Percentiles rank a stretch among this genome's conserved stretches.
Evolutionary conservation across 2,329 filamentous ascomycete species (phyloP).

Genomic region (Fusarium sp.): DNA sequence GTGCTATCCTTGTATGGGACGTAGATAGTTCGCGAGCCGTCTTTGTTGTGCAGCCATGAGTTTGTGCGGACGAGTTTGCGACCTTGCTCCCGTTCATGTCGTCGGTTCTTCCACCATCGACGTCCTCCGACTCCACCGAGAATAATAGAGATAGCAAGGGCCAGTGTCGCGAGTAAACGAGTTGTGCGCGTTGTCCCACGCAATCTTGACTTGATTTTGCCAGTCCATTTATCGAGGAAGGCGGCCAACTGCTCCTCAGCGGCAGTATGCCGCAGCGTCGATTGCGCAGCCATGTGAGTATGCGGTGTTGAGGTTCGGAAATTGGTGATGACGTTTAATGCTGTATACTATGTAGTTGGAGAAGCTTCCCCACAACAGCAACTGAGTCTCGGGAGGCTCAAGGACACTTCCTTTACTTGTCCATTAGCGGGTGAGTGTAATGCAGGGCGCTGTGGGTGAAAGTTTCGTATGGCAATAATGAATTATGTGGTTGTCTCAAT

Average conservation of each 20-base stretch:
- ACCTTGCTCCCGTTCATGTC: constrained; percentile 86
- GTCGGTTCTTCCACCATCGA: constrained; percentile 80
- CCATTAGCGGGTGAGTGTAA: constrained; percentile 34
- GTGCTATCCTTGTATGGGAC: constrained; percentile 92
- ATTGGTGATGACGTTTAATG: constrained; percentile 36
- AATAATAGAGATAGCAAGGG: constrained; percentile 84
- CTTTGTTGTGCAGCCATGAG: constrained; percentile 93
- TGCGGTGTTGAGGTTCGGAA: constrained; percentile 1
- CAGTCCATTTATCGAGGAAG: constrained; percentile 73
- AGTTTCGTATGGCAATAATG: constrained; percentile 1
- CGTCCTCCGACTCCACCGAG: constrained; percentile 84
- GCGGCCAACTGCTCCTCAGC: constrained; percentile 77
- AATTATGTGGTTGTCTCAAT: constrained; percentile 14
- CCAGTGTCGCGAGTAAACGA: constrained; percentile 81
- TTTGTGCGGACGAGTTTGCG: constrained; percentile 88
- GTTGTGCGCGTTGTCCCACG: constrained; percentile 78
- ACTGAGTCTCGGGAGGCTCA: constrained; percentile 39
- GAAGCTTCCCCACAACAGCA: constrained; percentile 46
- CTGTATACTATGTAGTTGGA: constrained; percentile 18
- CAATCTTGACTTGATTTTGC: constrained; percentile 68
- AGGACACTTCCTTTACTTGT: constrained; percentile 34
- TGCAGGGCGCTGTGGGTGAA: constrained; percentile 9
- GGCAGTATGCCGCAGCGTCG: constrained; percentile 79
- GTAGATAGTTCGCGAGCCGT: constrained; percentile 94
- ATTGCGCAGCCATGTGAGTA: constrained; percentile 84